A percentile compares a stretch with the other conserved stretches of the same genome.
These are phyloP conservation scores for Phytophthora pistaciae DNA, from an alignment of 352 stramenopile genomes.

Conservation along the genomic window DNA sequence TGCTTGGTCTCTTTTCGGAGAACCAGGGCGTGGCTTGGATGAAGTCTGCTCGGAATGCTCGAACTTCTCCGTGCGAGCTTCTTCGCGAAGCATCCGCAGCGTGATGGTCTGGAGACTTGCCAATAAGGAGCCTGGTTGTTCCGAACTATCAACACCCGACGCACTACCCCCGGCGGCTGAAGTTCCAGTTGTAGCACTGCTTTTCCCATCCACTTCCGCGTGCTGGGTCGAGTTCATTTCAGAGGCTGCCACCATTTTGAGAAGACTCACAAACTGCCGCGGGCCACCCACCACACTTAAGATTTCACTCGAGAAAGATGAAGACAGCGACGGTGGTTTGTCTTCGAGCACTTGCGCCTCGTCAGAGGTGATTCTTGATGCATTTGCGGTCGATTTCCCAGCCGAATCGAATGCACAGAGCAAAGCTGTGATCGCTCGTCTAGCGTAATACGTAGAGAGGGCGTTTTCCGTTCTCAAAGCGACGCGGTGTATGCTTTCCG, in stretches of 20 bases:
- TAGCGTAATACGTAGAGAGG: conserved; percentile 85
- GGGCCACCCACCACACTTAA: conserved; percentile 68
- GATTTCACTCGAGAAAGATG: conserved; percentile 46
- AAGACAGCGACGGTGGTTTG: conserved; percentile 10
- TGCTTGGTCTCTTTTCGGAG: conserved; percentile 3
- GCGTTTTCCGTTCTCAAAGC: conserved; percentile 83
- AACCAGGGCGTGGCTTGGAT: neutral
- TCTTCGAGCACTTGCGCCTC: conserved; percentile 22
- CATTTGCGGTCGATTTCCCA: conserved; percentile 1
- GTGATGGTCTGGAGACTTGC: conserved; percentile 60
- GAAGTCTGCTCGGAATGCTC: conserved; percentile 24
- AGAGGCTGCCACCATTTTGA: conserved; percentile 85
- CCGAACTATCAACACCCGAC: conserved; percentile 19
- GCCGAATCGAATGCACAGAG: conserved; percentile 35
- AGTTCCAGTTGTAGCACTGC: neutral
- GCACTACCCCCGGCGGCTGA: neutral
- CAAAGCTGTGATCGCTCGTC: conserved; percentile 54
- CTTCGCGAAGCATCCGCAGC: conserved; percentile 66
- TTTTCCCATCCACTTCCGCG: conserved; percentile 17
- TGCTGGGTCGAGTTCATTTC: conserved; percentile 66
- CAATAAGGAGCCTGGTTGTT: conserved; percentile 54
- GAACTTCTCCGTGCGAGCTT: conserved; percentile 50
- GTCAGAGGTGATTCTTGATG: neutral
- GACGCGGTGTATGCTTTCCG: conserved; percentile 81
- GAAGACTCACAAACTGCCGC: conserved; percentile 78